Evolutionary conservation across 2,329 filamentous ascomycete genomes (phyloP), one percentile per base, ranked within the genome.

Genomic region (Claviceps capensis): DNA sequence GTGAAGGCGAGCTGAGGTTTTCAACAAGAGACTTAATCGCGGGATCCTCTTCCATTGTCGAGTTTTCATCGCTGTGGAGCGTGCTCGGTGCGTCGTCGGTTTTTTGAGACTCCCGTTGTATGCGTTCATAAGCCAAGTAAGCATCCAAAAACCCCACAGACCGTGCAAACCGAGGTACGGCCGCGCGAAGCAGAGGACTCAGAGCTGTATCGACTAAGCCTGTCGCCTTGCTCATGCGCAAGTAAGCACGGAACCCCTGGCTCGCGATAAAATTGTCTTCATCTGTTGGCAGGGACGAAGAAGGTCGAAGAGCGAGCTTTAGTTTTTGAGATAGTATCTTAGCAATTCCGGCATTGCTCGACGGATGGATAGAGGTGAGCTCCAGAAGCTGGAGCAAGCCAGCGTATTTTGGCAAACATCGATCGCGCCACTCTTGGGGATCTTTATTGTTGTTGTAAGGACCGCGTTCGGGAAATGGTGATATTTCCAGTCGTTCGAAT

Each of bases 1-100:
- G 86, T 7, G 85, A 91, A 13, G 85, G 79, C 0, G 83, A 82
- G 4, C 83, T 79, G 19, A 98, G 73, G 57, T 91, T 94, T 13
- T 77, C 72, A 51, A 90, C 75, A 2, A 96, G 71, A 3, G 81
- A 78, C 43, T 73, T 71, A 14, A 82, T 73, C 11, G 93, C 74
- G 0, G 74, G 71, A 50, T 85, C 79, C 37, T 81, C 74, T 22
- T 82, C 75, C 13, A 72, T 56, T 3, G 56, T 47, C 19, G 62
- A 62, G 26, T 58, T 62, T 13, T 78, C 77, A 16, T 71, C 69
- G n/a, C 73, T 69, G 30, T 34, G 30, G 13, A 70, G 56, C 38
- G 56, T 59, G 23, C 64, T 60, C 30, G 60, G 57, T 30, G 60
- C 60, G 26, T 59, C 55, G 9, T 37, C 44, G 8, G 55, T 48